These are phyloP conservation scores for Platanus orientalis DNA, from an alignment of 164 flowering plant genomes.

Conservation along the genomic window DNA sequence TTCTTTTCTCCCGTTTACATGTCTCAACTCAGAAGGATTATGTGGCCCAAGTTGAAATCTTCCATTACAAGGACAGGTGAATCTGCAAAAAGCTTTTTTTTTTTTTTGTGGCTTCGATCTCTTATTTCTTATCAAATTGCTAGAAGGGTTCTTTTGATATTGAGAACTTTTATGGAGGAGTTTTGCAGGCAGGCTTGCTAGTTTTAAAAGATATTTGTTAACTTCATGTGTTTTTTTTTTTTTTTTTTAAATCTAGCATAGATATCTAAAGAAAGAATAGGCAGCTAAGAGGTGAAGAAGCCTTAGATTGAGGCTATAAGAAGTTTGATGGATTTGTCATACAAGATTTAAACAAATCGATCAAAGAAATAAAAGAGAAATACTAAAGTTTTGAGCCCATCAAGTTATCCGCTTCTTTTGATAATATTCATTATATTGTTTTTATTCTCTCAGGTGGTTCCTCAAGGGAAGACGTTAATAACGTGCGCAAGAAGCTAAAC, in stretches of 20 bases:
- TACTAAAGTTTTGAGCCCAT: not conserved
- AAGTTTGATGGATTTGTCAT: too few relatives aligned
- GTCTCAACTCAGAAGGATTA: not conserved
- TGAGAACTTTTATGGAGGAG: too few relatives aligned
- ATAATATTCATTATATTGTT: not conserved
- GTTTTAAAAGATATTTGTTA: too few relatives aligned
- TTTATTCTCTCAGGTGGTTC: slow-evolving; percentile 19
- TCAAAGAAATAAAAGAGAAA: not conserved
- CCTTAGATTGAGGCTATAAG: too few relatives aligned
- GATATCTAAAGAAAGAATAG: too few relatives aligned
- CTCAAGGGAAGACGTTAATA: slow-evolving; percentile 2
- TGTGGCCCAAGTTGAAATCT: slow-evolving; percentile 8
- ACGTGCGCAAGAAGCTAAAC: slow-evolving; percentile 39
- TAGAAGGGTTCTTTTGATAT: not conserved
- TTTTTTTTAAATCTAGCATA: too few relatives aligned
- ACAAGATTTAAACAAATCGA: not conserved
- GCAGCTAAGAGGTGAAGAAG: too few relatives aligned
- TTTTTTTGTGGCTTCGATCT: not conserved
- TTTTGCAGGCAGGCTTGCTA: too few relatives aligned
- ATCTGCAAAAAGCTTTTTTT: not conserved
- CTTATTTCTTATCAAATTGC: not conserved
- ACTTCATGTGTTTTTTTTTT: too few relatives aligned
- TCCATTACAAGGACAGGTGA: not conserved
- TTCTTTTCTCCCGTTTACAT: not conserved
- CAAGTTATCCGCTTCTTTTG: too few relatives aligned